These are phyloP conservation scores for Leccinum pellstonianum DNA, from an alignment of 768 basidiomycete species.

Conservation along the genomic window DNA sequence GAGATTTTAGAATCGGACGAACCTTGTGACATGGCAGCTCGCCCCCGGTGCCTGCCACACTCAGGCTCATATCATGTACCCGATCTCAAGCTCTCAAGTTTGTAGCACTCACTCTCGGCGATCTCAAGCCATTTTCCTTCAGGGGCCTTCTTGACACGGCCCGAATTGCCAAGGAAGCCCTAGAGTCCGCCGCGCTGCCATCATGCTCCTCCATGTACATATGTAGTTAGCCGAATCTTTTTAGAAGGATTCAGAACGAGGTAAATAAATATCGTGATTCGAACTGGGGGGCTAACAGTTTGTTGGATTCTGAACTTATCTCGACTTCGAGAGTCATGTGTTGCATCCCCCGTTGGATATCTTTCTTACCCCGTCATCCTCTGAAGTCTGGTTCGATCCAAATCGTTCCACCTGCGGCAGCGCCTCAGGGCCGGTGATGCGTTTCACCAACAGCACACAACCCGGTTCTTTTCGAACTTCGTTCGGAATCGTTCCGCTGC, in stretches of 20 bases:
- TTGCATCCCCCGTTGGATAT: background rate
- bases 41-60: background rate
- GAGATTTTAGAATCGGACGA: background rate
- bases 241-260: background rate
- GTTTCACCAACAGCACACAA: background rate
- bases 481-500: background rate
- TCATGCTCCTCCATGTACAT: background rate
- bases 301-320: background rate
- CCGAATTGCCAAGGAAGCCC: slow-evolving; percentile 1
- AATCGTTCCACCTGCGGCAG: background rate
- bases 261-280: background rate
- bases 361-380: background rate
- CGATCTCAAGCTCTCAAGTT: background rate
- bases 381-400: background rate
- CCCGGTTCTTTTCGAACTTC: background rate
- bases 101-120: background rate
- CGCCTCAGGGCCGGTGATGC: background rate
- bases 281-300: background rate
- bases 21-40: background rate
- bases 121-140: background rate
- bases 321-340: background rate
- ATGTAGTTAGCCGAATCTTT: background rate
- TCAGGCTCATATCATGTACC: background rate
- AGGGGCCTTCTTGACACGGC: background rate
- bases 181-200: background rate